These are phyloP conservation scores for Nephromyces sp. DNA, from an alignment of 169 alveolate genomes.

Conservation along the genomic window DNA sequence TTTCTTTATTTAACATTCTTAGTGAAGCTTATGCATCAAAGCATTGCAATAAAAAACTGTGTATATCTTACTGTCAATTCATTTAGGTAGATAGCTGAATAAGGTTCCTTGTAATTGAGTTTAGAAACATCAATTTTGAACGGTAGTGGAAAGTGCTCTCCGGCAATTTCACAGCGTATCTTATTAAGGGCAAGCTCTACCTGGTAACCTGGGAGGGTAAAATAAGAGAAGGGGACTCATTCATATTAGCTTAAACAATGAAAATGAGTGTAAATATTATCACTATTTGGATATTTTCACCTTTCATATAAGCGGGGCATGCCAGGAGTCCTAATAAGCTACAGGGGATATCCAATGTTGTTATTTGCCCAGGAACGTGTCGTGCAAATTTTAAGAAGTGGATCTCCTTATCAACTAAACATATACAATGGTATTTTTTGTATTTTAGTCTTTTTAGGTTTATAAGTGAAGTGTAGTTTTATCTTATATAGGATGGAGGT, in stretches of 20 bases:
- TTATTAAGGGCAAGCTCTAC: constrained; percentile 63
- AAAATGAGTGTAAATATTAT: not conserved
- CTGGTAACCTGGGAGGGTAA: constrained; percentile 49
- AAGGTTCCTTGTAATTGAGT: constrained; percentile 58
- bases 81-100: constrained; percentile 50
- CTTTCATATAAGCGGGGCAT: constrained; percentile 71
- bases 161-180: constrained; percentile 63
- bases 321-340: constrained; percentile 63
- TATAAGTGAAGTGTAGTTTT: too few relatives aligned
- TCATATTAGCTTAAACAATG: not conserved
- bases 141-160: constrained; percentile 64
- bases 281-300: constrained; percentile 17
- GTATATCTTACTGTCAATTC: constrained; percentile 40
- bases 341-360: constrained; percentile 59
- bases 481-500: too few relatives aligned
- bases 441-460: too few relatives aligned
- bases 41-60: too few relatives aligned
- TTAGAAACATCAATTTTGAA: constrained; percentile 64
- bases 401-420: constrained; percentile 51
- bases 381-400: constrained; percentile 60
- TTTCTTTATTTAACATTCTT: too few relatives aligned
- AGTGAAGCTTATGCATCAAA: too few relatives aligned
- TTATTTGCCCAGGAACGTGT: constrained; percentile 55
- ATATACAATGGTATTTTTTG: too few relatives aligned
- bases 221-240: not conserved